Evolutionary conservation across 495 filamentous ascomycete species (phyloP).

Genomic region (Penicillium crystallinum): DNA sequence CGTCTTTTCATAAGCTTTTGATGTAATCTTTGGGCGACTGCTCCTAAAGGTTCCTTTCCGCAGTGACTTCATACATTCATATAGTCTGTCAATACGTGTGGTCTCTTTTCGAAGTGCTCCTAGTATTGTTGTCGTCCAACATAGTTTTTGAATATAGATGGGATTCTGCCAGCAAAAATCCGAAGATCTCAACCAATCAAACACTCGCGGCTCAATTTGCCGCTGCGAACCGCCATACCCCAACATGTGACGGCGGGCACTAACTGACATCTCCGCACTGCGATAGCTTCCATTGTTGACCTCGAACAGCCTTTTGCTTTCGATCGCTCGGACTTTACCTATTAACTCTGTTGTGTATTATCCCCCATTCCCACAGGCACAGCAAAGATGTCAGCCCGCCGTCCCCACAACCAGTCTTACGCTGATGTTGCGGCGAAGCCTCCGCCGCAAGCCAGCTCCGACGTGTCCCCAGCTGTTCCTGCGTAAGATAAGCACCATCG

Average conservation of each 20-base stretch:
- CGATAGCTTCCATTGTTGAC: background rate
- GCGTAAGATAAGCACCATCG: constrained; percentile 44
- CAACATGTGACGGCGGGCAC: constrained; percentile 1
- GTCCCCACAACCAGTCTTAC: constrained; percentile 29
- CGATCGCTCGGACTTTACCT: background rate
- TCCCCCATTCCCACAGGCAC: background rate
- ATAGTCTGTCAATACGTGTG: too few species aligned
- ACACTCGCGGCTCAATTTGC: too few species aligned
- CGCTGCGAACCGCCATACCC: too few species aligned
- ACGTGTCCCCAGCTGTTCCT: constrained; percentile 64
- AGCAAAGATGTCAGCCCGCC: constrained; percentile 30
- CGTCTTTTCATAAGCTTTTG: too few species aligned
- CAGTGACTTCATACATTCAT: too few species aligned
- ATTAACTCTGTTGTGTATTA: background rate
- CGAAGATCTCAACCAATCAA: too few species aligned
- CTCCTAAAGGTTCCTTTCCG: too few species aligned
- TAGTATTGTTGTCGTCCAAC: too few species aligned
- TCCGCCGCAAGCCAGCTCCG: constrained; percentile 27
- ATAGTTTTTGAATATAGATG: too few species aligned
- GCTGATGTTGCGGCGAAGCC: constrained; percentile 29
- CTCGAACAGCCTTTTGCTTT: background rate
- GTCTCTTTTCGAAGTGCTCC: too few species aligned
- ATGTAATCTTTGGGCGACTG: too few species aligned
- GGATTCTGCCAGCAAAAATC: too few species aligned
- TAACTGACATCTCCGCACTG: constrained; percentile 15